Percentiles rank a stretch among this genome's conserved stretches.
These are phyloP conservation scores for Selenicereus undatus DNA, from an alignment of 148 eudicot species.

Conservation along the genomic window DNA sequence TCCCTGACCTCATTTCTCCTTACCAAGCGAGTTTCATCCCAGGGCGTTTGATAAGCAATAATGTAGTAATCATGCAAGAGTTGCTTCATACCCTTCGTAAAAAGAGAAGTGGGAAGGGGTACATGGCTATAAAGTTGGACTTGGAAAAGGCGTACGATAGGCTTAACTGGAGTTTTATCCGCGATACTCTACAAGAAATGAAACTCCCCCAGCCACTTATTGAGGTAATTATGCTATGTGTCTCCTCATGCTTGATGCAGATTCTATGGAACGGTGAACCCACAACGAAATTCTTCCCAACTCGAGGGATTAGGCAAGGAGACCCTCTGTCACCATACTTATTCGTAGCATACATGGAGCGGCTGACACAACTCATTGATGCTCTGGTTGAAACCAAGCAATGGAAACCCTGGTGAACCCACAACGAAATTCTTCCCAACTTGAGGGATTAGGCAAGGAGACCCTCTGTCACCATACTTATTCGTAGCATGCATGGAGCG, in stretches of 20 bases:
- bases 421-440: not conserved
- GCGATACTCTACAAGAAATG: not conserved
- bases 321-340: not conserved
- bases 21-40: not conserved
- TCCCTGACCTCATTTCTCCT: not conserved
- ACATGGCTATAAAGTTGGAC: not conserved
- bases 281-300: not conserved
- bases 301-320: not conserved
- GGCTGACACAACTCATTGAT: not conserved
- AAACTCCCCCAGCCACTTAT: not conserved
- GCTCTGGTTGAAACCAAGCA: rapidly evolving
- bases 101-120: not conserved
- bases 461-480: not conserved
- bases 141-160: not conserved
- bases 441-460: not conserved
- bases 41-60: not conserved
- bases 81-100: not conserved
- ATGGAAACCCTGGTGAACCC: not conserved
- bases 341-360: not conserved
- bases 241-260: not conserved
- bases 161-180: not conserved
- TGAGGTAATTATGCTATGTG: not conserved
- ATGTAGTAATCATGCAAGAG: not conserved
- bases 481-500: not conserved
- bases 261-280: not conserved